Conservation (phyloP, 2,329 filamentous ascomycete genomes). For the Pestalotiopsis sp. region DNA sequence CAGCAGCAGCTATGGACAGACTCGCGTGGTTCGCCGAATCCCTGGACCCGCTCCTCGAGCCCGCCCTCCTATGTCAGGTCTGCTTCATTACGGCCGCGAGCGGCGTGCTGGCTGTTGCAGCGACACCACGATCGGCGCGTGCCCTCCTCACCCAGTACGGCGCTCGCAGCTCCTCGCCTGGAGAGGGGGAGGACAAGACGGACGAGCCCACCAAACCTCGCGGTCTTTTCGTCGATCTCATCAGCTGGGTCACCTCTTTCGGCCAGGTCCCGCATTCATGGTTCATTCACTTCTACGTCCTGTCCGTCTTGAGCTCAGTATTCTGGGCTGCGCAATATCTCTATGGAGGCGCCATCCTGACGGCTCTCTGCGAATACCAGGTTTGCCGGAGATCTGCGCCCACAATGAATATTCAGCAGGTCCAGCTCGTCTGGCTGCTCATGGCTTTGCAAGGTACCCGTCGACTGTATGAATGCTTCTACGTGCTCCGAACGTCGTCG, state of each 20-base stretch:
- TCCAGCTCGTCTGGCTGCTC: slow-evolving; percentile 69
- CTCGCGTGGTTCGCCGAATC: not conserved
- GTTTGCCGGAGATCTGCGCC: slow-evolving; percentile 22
- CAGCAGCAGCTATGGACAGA: not conserved
- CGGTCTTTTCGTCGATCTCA: slow-evolving; percentile 25
- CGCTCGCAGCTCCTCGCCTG: slow-evolving; percentile 38
- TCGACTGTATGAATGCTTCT: slow-evolving; percentile 75
- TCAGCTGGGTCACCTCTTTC: slow-evolving; percentile 39
- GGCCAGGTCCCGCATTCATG: slow-evolving; percentile 80
- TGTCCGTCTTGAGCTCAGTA: slow-evolving; percentile 68
- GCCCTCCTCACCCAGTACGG: slow-evolving; percentile 54
- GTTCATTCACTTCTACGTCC: slow-evolving; percentile 86
- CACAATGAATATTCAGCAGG: slow-evolving; percentile 65
- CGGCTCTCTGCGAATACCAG: slow-evolving; percentile 45
- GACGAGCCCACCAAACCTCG: slow-evolving; percentile 13
- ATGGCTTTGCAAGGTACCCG: slow-evolving; percentile 76
- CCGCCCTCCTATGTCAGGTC: slow-evolving; percentile 42
- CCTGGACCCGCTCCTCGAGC: slow-evolving; percentile 19
- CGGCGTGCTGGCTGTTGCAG: slow-evolving; percentile 43
- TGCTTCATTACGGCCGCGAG: slow-evolving; percentile 48
- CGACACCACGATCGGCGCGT: slow-evolving; percentile 46
- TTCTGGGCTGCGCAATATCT: slow-evolving; percentile 75
- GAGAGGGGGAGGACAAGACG: not conserved
- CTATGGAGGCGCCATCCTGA: slow-evolving; percentile 55
- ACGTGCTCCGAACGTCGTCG: slow-evolving; percentile 63